These are phyloP conservation scores for Aspergillus neotritici DNA, from an alignment of 2,329 filamentous ascomycete species.

Conservation along the genomic window DNA sequence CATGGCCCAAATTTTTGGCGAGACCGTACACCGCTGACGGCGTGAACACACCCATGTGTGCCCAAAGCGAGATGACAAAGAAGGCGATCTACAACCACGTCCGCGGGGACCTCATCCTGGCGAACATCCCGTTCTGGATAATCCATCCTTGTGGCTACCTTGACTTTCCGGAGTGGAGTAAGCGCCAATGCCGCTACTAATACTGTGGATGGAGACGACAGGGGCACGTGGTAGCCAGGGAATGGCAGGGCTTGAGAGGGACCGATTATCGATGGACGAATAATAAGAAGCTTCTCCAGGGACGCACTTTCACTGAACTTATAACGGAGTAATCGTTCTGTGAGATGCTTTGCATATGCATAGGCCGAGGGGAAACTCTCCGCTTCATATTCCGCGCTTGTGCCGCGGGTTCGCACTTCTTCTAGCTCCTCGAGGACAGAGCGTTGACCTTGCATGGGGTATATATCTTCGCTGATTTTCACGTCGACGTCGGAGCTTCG, in stretches of 20 bases:
- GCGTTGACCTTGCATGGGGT: constrained; percentile 2
- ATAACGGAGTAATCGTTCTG: constrained; percentile 5
- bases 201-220: constrained; percentile 5
- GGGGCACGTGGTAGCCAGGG: constrained; percentile 4
- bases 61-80: constrained; percentile 7
- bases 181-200: constrained; percentile 2
- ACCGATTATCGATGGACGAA: constrained; percentile 11
- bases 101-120: constrained; percentile 7
- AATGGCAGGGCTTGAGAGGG: constrained; percentile 8
- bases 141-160: background rate
- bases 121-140: background rate
- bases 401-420: constrained; percentile 1
- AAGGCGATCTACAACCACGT: constrained; percentile 8
- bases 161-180: background rate
- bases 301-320: background rate
- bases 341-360: constrained; percentile 14
- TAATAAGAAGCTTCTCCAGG: constrained; percentile 7
- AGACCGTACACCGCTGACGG: constrained; percentile 1
- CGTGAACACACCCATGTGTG: constrained; percentile 3
- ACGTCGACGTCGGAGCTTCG: constrained; percentile 1
- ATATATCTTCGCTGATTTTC: constrained; percentile 10
- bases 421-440: background rate
- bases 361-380: constrained; percentile 13
- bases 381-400: constrained; percentile 1
- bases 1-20: background rate